Conservation (phyloP, 2,329 filamentous ascomycete species). For the Rhynchosporium graminicola region DNA sequence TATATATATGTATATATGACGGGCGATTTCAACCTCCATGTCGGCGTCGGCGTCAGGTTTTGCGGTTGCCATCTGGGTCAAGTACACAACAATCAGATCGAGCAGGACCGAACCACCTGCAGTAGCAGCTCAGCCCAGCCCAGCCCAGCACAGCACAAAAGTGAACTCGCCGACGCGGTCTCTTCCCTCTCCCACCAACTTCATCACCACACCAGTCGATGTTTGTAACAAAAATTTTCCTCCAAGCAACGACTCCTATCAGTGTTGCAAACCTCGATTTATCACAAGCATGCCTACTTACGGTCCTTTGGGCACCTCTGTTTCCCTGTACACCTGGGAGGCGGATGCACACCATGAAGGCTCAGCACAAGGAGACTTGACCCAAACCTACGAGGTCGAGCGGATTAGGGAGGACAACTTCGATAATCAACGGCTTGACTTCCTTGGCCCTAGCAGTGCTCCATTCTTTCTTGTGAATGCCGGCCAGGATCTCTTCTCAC, state of each 20-base stretch:
- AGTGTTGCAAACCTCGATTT: not conserved
- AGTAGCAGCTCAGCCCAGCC: too few species aligned
- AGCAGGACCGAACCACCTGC: not conserved
- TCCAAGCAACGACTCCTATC: not conserved
- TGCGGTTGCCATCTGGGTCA: slow-evolving; percentile 2
- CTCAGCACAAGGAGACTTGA: slow-evolving; percentile 4
- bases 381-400: slow-evolving; percentile 11
- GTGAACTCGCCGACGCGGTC: not conserved
- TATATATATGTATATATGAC: too few species aligned
- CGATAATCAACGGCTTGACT: slow-evolving; percentile 18
- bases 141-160: not conserved
- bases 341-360: not conserved
- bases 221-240: not conserved
- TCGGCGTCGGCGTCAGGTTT: not conserved
- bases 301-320: slow-evolving; percentile 13
- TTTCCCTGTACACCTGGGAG: slow-evolving; percentile 21
- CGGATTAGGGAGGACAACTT: slow-evolving; percentile 22
- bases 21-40: too few species aligned
- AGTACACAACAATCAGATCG: not conserved
- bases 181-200: not conserved
- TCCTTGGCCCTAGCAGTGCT: slow-evolving; percentile 20
- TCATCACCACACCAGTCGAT: not conserved
- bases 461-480: slow-evolving; percentile 28
- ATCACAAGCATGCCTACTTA: slow-evolving; percentile 23
- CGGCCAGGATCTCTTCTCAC: slow-evolving; percentile 24